A percentile compares a stretch with the other conserved stretches of the same genome.
phyloP scores from a whole-genome alignment of 1,139 yeast species.

The Protomyces pachydermus region DNA sequence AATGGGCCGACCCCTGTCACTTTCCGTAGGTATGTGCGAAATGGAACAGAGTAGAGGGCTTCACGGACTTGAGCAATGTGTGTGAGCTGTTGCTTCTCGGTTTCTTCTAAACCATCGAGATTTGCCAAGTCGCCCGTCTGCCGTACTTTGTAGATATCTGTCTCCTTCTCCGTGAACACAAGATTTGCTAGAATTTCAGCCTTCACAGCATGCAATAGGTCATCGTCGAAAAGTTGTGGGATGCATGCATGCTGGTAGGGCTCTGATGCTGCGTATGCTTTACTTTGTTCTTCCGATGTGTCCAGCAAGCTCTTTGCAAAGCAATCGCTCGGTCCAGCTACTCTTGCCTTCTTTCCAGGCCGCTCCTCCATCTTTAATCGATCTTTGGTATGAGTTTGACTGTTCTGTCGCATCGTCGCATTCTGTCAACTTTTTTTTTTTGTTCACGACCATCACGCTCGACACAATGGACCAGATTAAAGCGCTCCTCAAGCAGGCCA shows the following conservation, averaged over 20 bases:
- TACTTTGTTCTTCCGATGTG: neutral
- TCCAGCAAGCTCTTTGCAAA: conserved; percentile 6
- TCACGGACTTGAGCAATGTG: conserved; percentile 70
- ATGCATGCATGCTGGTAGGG: conserved; percentile 93
- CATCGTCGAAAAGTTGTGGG: conserved; percentile 65
- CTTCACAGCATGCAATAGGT: conserved; percentile 69
- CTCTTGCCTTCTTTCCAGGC: conserved; percentile 13
- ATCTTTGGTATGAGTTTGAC: neutral
- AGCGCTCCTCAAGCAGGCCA: conserved; percentile 7
- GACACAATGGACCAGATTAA: conserved; percentile 2
- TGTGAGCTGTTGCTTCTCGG: conserved; percentile 68
- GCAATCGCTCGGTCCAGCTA: neutral
- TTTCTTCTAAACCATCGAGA: conserved; percentile 73
- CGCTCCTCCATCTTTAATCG: neutral
- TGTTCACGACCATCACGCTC: neutral
- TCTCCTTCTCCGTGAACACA: conserved; percentile 89
- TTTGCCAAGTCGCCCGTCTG: conserved; percentile 97
- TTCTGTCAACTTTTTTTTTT: neutral
- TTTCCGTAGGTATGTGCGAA: conserved; percentile 72
- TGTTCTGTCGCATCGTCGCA: neutral
- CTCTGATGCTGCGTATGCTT: conserved; percentile 35
- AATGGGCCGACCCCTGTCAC: conserved; percentile 86
- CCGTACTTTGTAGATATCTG: conserved; percentile 87
- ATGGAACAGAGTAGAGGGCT: conserved; percentile 79
- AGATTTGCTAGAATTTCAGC: conserved; percentile 76